phyloP scores from a whole-genome alignment of 2,329 filamentous ascomycete species.

The Paracoccidioides lutzii region DNA sequence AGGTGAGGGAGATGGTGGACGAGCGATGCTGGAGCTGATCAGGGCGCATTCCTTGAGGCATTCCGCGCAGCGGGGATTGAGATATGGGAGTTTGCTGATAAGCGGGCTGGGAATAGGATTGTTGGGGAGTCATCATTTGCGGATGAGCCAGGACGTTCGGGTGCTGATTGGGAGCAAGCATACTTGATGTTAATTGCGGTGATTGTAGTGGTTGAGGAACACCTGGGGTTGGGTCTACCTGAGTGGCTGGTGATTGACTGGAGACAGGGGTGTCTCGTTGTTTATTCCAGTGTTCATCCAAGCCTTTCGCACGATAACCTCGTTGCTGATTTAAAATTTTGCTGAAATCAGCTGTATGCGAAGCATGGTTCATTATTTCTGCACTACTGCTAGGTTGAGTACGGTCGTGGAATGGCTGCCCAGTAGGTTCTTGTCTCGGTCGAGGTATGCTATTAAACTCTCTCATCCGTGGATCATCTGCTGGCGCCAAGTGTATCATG shows the following conservation, averaged over 20 bases:
- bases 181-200: constrained; percentile 24
- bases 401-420: constrained; percentile 76
- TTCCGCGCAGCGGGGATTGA: constrained; percentile 60
- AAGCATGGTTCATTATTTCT: constrained; percentile 74
- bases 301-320: constrained; percentile 62
- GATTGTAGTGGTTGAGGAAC: constrained; percentile 28
- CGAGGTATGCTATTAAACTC: constrained; percentile 76
- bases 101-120: constrained; percentile 55
- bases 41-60: constrained; percentile 46
- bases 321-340: constrained; percentile 70
- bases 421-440: constrained; percentile 69
- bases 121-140: constrained; percentile 39
- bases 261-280: constrained; percentile 62
- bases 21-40: constrained; percentile 55
- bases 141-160: constrained; percentile 31
- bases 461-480: constrained; percentile 61
- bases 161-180: constrained; percentile 18
- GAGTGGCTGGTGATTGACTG: constrained; percentile 28
- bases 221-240: constrained; percentile 7
- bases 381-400: constrained; percentile 60
- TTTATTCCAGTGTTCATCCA: constrained; percentile 69
- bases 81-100: constrained; percentile 59
- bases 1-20: constrained; percentile 45
- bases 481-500: constrained; percentile 69
- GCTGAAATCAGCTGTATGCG: constrained; percentile 83